Base-by-base conservation (phyloP, 495 filamentous ascomycete species). In the Neurospora sp. region DNA sequence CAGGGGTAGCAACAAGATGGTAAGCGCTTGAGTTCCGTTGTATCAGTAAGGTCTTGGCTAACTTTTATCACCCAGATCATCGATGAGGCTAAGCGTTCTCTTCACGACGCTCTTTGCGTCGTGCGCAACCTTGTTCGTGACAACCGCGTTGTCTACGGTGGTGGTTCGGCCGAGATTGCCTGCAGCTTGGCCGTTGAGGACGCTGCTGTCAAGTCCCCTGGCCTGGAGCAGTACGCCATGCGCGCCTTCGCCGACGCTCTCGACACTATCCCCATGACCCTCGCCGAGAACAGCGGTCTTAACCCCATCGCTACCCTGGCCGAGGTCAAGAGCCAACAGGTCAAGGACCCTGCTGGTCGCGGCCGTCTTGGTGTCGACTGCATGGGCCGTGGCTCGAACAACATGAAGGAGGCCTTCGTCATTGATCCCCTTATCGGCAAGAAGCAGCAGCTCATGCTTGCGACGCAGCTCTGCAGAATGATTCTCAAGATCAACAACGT, bases 1-100 rank as follows among this genome's bases (percentile, higher is more conserved):
- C 68, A 86, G 96, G 80, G 96, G 96, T 76, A 97, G 94, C 86
- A 99, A 99, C 88, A 99, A 98, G 88, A 99, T 99, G 96, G 93
- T 94, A 79, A 78, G 86, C 27, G 53, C 18, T 65, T 35, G 27
- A 35, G 53, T 7, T 27, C 53, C 27, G 53, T 65, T 27, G 14
- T 16, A 35, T 31, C 14, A 8, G 3, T 18, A 35, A 65, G 53
- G 27, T 35, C 53, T 81, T 69, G 73, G 11, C 53, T 74, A 69
- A 74, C 42, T 20, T 14, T 44, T 76, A 35, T 82, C 68, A 46
- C 73, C 65, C 75, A 97, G 93, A 97, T 99, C 80, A 98, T 98
- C 80, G 96, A 99, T 81, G 96, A 99, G 81, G 96, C 96, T 65
- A 97, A 97, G 86, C 91, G 96, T 75, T 97, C 95, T 69, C 87